A percentile compares a stretch with the other conserved stretches of the same genome.
Conservation (phyloP, 768 basidiomycete species). For the Hortiboletus flavorubellus region DNA sequence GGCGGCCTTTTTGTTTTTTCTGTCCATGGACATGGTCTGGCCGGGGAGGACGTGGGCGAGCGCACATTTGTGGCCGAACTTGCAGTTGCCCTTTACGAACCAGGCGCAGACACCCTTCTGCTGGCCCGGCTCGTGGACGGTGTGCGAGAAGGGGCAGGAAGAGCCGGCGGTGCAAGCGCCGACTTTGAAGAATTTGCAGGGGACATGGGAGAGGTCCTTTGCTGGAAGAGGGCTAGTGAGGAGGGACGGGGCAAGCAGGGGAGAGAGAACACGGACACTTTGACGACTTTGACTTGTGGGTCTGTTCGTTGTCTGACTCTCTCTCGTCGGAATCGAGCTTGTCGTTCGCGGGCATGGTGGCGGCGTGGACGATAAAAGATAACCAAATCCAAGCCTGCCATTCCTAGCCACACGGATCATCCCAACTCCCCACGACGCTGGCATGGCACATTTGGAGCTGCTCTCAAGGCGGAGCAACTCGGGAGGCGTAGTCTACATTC, state of each 20-base stretch:
- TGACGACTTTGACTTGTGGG: constrained; percentile 26
- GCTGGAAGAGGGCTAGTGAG: constrained; percentile 36
- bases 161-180: constrained; percentile 92
- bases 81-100: constrained; percentile 93
- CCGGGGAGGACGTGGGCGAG: constrained; percentile 93
- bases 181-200: constrained; percentile 96
- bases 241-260: background rate
- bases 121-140: constrained; percentile 64
- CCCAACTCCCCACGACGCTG: too few species aligned
- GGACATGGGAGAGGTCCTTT: constrained; percentile 92
- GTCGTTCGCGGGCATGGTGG: constrained; percentile 22
- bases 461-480: too few species aligned
- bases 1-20: constrained; percentile 95
- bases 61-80: constrained; percentile 81
- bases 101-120: constrained; percentile 82
- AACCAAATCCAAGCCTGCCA: background rate
- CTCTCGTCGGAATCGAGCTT: constrained; percentile 11
- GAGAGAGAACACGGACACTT: constrained; percentile 23
- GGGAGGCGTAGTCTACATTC: too few species aligned
- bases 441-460: too few species aligned
- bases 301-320: constrained; percentile 22
- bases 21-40: constrained; percentile 91
- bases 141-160: constrained; percentile 95
- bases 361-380: background rate
- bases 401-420: too few species aligned